Percentiles rank a stretch among this genome's conserved stretches.
These are phyloP conservation scores for Aspergillus felis DNA, from an alignment of 2,329 filamentous ascomycete genomes.

Conservation along the genomic window DNA sequence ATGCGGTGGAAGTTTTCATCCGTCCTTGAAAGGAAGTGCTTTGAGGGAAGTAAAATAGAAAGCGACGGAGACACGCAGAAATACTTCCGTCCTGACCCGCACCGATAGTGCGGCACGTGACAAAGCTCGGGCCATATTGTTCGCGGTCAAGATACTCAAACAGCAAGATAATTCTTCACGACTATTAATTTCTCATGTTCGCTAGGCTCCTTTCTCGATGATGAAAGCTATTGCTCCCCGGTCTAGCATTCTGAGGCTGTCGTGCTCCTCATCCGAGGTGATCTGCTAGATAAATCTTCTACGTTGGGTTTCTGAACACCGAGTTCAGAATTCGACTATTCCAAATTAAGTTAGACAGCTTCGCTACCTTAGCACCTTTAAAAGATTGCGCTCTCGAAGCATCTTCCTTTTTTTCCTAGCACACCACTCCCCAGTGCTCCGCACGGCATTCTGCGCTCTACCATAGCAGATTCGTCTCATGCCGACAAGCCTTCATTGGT, in stretches of 20 bases:
- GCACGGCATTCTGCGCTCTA: conserved; percentile 34
- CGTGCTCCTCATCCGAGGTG: neutral
- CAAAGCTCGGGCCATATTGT: conserved; percentile 1
- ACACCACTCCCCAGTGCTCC: conserved; percentile 40
- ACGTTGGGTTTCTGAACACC: too few species aligned
- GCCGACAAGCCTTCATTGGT: conserved; percentile 35
- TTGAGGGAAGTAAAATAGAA: conserved; percentile 13
- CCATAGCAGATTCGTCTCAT: conserved; percentile 29
- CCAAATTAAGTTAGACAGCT: conserved; percentile 19
- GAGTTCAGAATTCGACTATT: conserved; percentile 3
- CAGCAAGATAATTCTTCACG: neutral
- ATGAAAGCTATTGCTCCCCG: neutral
- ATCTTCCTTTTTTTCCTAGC: conserved; percentile 18
- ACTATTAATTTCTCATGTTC: neutral
- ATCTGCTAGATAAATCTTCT: neutral
- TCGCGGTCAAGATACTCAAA: neutral
- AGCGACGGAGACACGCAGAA: conserved; percentile 14
- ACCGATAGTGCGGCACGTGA: conserved; percentile 16
- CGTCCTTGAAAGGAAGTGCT: conserved; percentile 8
- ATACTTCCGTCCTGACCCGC: conserved; percentile 14
- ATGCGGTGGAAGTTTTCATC: conserved; percentile 11
- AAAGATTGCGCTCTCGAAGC: conserved; percentile 13
- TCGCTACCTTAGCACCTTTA: conserved; percentile 12
- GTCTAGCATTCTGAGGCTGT: neutral
- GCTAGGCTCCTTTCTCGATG: neutral